Base-by-base conservation (phyloP, 441 rosid species). In the Pelargonium fulgidum region DNA sequence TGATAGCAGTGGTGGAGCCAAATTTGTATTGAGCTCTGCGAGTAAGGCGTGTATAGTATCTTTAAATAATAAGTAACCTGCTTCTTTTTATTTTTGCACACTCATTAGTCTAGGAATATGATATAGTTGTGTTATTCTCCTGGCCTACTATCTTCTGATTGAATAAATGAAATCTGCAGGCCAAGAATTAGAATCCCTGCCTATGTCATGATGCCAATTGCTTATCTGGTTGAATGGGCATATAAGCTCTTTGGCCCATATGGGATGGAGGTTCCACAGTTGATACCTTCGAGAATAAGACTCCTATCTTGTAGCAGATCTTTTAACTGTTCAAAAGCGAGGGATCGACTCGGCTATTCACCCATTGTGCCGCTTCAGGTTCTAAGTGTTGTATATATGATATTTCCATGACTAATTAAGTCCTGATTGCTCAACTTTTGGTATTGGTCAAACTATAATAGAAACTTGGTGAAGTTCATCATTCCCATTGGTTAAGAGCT, bases 261-360 rank as follows among this genome's bases (percentile, higher is more conserved):
- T 59, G 98, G 97, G 65, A 93, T 93, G 98, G 89, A 87, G 81
- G 87, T 88, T 77, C 98, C 98, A 6, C 90, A 86, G 77, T 81
- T 93, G 78, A 91, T 86, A 68, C 97, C 98, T 77, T 93, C 98
- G 5, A 92, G 97, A 82, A 78, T 93, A 77, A 87, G 92, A 70
- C 89, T 93, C 42, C 89, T 91, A 66, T 85, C 96, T 48, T 80
- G 93, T 79, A 87, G 75, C 82, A 84, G 98, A 85, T 78, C 95
- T 68, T 93, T 91, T 76, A 77, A 81, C 75, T 81, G 89, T 66
- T 84, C 89, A 24, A 93, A 91, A 81, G 97, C 97, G 33, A 89
- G 86, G 66, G 89, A 87, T 68, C 87, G 59, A 36, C 85, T 93
- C 70, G 95, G 95, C 77, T 93, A 93, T 67, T 42, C 81, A 17